Conservation (phyloP, 2,329 filamentous ascomycete species). For the Colletotrichum sp. region DNA sequence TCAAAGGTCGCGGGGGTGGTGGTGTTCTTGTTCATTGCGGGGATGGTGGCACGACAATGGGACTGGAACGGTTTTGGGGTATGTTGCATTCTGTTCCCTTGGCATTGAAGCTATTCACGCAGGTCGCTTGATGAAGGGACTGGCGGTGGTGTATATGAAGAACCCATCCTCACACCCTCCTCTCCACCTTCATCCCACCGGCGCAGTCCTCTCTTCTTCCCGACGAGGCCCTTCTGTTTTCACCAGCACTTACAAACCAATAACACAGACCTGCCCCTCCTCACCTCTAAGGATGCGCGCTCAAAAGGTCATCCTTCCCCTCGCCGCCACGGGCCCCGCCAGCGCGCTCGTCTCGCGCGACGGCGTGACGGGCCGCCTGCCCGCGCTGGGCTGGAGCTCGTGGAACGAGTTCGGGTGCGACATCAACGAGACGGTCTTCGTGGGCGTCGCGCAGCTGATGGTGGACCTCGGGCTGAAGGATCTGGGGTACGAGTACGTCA, state of each 20-base stretch:
- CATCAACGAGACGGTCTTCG: slow-evolving; percentile 54
- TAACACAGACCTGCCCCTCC: neutral
- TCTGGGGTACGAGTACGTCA: slow-evolving; percentile 62
- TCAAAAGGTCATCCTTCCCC: neutral
- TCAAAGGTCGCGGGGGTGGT: neutral
- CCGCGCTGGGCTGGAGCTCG: slow-evolving; percentile 53
- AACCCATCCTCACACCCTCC: neutral
- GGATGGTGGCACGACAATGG: neutral
- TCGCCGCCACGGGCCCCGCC: neutral
- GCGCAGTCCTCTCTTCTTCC: neutral
- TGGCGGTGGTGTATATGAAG: neutral
- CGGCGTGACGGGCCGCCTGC: slow-evolving; percentile 30
- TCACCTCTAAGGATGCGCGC: neutral
- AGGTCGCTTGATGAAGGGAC: neutral
- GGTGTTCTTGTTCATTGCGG: neutral
- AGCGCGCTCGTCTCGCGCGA: slow-evolving; percentile 20
- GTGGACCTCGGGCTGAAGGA: slow-evolving; percentile 55
- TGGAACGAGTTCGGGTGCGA: slow-evolving; percentile 60
- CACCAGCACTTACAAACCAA: neutral
- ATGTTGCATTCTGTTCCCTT: slow-evolving; percentile 1
- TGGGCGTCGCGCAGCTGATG: slow-evolving; percentile 51
- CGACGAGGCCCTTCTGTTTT: neutral
- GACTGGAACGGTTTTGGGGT: slow-evolving; percentile 10
- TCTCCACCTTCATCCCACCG: neutral
- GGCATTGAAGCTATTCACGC: neutral